Evolutionary conservation across 2,329 filamentous ascomycete species (phyloP), one percentile per base, ranked within the genome.

Genomic region (Sporothrix curviconia): DNA sequence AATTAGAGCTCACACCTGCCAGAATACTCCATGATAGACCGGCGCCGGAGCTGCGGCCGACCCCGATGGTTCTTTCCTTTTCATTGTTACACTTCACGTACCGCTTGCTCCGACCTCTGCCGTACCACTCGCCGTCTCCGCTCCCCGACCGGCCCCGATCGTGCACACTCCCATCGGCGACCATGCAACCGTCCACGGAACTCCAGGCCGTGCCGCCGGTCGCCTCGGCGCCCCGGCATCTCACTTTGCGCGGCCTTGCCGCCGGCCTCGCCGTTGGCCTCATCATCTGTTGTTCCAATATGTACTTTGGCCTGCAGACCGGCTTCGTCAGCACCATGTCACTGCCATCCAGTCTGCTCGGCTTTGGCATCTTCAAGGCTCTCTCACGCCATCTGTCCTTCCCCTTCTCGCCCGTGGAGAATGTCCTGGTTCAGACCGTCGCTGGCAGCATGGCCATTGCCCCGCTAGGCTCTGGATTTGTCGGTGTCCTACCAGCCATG

Each of bases 371-470:
- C 64, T 99, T 99, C 78, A 90, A 89, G 66, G 79, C 86, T 6
- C 72, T 96, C 1, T 82, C 87, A 1, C 83, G 81, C 44, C 83
- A 89, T 61, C 76, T 96, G 30, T 78, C 81, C 28, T 83, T 88
- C 56, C 92, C 92, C 0, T 99, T 99, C 66, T 90, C 88, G 4
- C 92, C 94, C 0, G 88, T 97, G 11, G 92, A 99, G 73, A 99
- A 99, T 70, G 94, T 99, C 4, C 79, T 99, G 22, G 89, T 99
- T 11, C 94, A 99, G 74, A 96, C 90, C 0, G 94, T 99, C 4
- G 92, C 94, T 1, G 92, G 94, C 11, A 89, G 89, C 15, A 95
- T 97, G 71, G 94, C 92, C 1, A 95, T 95, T 5, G 97, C 97
- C 90, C 94, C 94, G 0, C 75, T 99, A 11, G 92, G 92, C 1